Evolutionary conservation across 768 basidiomycete species (phyloP), one percentile per base, ranked within the genome.

Genomic region (Podaxis sp.): DNA sequence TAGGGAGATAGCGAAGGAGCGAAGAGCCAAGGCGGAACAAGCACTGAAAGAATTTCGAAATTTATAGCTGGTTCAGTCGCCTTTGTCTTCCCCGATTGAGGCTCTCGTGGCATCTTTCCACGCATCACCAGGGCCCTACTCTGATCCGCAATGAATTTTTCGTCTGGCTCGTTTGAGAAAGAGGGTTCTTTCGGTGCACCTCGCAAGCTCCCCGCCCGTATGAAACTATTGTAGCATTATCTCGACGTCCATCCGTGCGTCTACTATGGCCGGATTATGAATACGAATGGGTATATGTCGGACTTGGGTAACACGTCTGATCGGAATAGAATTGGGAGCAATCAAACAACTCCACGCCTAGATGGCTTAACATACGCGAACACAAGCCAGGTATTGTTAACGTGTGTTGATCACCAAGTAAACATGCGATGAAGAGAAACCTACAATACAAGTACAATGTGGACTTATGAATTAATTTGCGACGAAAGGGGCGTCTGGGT

Each of bases 41-140:
- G 88, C 80, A 23, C 77, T 81, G 72, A 79, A 80, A 69, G 85
- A 88, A 47, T 82, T 90, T 57, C 84, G 84, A 65, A 74, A 79
- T 37, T 65, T 77, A 77, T 66, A 46, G 64, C 77, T 59, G 38
- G 6, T 14, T 27, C 46, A 36, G 35, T 36, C 18, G 9, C 77
- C n/a, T 68, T 74, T 80, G 62, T 74, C 77, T 50, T 40, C 61
- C 70, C 32, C 28, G 11, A 28, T 37, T 38, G 36, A 37, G 37
- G 28, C 18, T 36, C 18, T 55, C 14, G 21, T 50, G 21, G n/a
- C 14, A 27, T 44, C 54, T 23, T 21, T 23, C 54, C 40, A 25
- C 25, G 23, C 25, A 55, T 21, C 23, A 25, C 9, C 47, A 23
- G 23, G 23, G 18, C 9, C 25, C 25, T 25, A 48, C 47, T 21